A percentile compares a stretch with the other conserved stretches of the same genome.
phyloP scores from a whole-genome alignment of 306 rosid genomes.

The Prinsepia uniflora region DNA sequence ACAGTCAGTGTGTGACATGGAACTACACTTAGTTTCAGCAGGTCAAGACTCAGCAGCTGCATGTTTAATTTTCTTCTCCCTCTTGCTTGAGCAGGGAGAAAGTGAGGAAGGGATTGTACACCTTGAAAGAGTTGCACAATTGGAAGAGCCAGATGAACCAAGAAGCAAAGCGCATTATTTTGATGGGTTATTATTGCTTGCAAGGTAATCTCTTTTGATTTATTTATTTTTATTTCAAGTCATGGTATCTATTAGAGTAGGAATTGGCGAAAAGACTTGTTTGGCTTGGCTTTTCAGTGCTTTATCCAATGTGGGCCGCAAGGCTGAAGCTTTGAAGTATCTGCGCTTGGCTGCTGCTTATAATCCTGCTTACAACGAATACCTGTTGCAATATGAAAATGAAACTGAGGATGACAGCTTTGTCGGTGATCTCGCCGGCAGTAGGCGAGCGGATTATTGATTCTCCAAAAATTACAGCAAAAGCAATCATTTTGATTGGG shows the following conservation, averaged over 20 bases:
- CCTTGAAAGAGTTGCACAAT: slow-evolving; percentile 66
- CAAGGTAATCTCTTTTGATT: slow-evolving; percentile 49
- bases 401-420: slow-evolving; percentile 53
- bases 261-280: background rate
- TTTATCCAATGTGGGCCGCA: slow-evolving; percentile 57
- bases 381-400: slow-evolving; percentile 63
- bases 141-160: slow-evolving; percentile 78
- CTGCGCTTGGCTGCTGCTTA: slow-evolving; percentile 70
- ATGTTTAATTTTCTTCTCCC: slow-evolving; percentile 14
- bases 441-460: slow-evolving; percentile 64
- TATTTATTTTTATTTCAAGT: slow-evolving; percentile 37
- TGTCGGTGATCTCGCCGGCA: slow-evolving; percentile 54
- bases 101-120: slow-evolving; percentile 57
- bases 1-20: background rate
- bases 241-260: slow-evolving; percentile 33
- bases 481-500: background rate
- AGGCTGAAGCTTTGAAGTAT: slow-evolving; percentile 71
- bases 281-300: slow-evolving; percentile 49
- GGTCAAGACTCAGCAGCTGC: background rate
- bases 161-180: slow-evolving; percentile 71
- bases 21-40: background rate
- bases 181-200: slow-evolving; percentile 63
- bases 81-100: slow-evolving; percentile 56
- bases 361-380: slow-evolving; percentile 56
- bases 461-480: background rate